A percentile compares a stretch with the other conserved stretches of the same genome.
phyloP scores from a whole-genome alignment of 345 rosid genomes.

The Corchorus olitorius region DNA sequence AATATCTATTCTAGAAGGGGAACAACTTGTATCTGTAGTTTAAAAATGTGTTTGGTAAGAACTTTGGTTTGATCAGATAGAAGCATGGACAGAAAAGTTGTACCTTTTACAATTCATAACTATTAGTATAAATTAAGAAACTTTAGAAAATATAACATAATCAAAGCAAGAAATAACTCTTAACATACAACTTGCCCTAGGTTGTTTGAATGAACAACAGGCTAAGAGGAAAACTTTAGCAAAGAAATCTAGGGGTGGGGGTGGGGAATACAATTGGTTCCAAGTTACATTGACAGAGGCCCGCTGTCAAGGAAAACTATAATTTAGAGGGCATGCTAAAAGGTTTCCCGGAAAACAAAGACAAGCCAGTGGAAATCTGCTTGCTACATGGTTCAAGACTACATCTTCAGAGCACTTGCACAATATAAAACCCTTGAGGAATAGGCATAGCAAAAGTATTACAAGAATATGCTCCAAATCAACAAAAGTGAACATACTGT shows the following conservation, averaged over 20 bases:
- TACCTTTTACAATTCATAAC: too few species aligned
- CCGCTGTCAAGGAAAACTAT: too few species aligned
- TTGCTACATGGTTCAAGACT: slow-evolving; percentile 6
- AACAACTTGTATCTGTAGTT: neutral
- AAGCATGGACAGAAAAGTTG: too few species aligned
- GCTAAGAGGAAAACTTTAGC: neutral
- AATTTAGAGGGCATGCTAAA: neutral
- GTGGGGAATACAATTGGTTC: neutral
- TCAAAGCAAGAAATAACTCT: neutral
- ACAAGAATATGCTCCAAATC: neutral
- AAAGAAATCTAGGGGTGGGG: neutral
- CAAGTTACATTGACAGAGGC: neutral
- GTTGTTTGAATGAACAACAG: slow-evolving; percentile 2
- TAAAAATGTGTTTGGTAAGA: neutral
- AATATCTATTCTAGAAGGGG: slow-evolving; percentile 8
- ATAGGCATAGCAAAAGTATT: neutral
- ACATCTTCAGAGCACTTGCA: neutral
- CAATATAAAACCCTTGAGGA: neutral
- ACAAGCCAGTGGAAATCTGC: neutral
- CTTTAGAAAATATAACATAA: neutral
- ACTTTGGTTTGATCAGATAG: neutral
- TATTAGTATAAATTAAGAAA: neutral
- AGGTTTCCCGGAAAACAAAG: neutral
- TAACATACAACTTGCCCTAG: neutral
- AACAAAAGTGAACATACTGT: neutral